These are phyloP conservation scores for Monascus ruber DNA, from an alignment of 2,329 filamentous ascomycete genomes.

Conservation along the genomic window DNA sequence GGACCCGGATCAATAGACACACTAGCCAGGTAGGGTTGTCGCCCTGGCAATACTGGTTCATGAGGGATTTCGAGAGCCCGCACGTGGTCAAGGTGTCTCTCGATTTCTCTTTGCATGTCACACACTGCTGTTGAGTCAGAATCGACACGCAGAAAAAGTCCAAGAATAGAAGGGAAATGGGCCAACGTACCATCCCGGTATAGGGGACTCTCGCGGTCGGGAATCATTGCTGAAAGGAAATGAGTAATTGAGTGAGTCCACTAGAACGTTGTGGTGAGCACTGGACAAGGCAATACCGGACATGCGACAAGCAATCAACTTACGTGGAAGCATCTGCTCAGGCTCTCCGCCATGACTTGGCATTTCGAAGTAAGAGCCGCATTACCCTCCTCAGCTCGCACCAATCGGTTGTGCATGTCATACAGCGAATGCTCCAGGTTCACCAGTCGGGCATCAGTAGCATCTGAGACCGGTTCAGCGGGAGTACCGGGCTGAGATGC, in stretches of 20 bases:
- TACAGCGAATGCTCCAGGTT: slow-evolving; percentile 72
- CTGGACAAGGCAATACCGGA: too few species aligned
- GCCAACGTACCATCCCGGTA: slow-evolving; percentile 65
- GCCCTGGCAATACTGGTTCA: slow-evolving; percentile 53
- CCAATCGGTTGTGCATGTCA: slow-evolving; percentile 64
- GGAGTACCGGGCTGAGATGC: slow-evolving; percentile 74
- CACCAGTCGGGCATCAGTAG: slow-evolving; percentile 61
- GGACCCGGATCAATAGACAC: slow-evolving; percentile 52
- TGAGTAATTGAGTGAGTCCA: slow-evolving; percentile 79
- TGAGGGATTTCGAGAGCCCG: slow-evolving; percentile 48
- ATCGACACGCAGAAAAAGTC: background rate
- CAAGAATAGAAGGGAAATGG: background rate
- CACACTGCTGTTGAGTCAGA: slow-evolving; percentile 29
- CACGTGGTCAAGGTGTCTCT: slow-evolving; percentile 48
- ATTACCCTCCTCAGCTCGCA: slow-evolving; percentile 73
- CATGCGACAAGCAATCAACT: slow-evolving; percentile 10
- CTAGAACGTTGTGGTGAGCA: slow-evolving; percentile 27
- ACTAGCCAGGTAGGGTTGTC: slow-evolving; percentile 54
- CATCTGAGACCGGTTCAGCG: slow-evolving; percentile 69
- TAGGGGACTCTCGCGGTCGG: slow-evolving; percentile 62
- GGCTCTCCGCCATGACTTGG: slow-evolving; percentile 68
- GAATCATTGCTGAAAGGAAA: slow-evolving; percentile 60
- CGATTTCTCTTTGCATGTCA: slow-evolving; percentile 52
- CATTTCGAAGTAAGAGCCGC: slow-evolving; percentile 70
- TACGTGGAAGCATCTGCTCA: slow-evolving; percentile 61